Base-by-base conservation (phyloP, 352 stramenopile species). In the Phytophthora niederhauseri region DNA sequence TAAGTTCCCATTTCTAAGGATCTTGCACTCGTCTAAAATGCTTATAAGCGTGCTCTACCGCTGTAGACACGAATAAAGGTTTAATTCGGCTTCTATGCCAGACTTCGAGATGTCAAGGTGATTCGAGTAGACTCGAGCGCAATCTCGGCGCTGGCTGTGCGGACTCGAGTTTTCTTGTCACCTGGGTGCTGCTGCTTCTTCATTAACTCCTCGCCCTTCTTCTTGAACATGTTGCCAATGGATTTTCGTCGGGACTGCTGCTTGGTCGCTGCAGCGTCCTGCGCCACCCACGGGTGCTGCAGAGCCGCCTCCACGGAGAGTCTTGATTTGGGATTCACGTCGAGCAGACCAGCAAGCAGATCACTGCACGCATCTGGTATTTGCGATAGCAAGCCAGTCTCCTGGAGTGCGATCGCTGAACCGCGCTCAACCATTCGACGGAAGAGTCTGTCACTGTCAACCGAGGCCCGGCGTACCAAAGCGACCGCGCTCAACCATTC, bases 61-160 rank as follows among this genome's bases (percentile, higher is more conserved):
- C 30, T 34, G 30, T 34, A 41, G 57, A 43, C 38, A 58, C 36
- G 55, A 57, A 22, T 68, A 30, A 14, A 48, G 11, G 12, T 52
- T 48, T n/a, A 48, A 3, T 15, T 43, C 30, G 38, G 6, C 15
- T 64, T 61, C 34, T 75, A 60, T 19, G 71, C 62, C 58, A 49
- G 30, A 70, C 26, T 64, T 69, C 71, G 57, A 11, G 67, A 70
- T 57, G 54, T 75, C 26, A 92, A 80, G 55, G 72, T 61, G 19
- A 93, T 70, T 15, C 85, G 81, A 12, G 85, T 92, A 24, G 66
- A 71, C 6, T 89, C 81, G 41, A 93, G 80, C 30, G 73, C 80
- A 64, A 93, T 91, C 69, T 89, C 85, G 43, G 70, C 73, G 62
- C 82, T 75, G 4, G 57, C 53, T 1, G 70, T 77, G 20, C 75